Percentiles rank a stretch among this genome's conserved stretches.
phyloP scores from a whole-genome alignment of 106 monocot species.

The Acorus gramineus region DNA sequence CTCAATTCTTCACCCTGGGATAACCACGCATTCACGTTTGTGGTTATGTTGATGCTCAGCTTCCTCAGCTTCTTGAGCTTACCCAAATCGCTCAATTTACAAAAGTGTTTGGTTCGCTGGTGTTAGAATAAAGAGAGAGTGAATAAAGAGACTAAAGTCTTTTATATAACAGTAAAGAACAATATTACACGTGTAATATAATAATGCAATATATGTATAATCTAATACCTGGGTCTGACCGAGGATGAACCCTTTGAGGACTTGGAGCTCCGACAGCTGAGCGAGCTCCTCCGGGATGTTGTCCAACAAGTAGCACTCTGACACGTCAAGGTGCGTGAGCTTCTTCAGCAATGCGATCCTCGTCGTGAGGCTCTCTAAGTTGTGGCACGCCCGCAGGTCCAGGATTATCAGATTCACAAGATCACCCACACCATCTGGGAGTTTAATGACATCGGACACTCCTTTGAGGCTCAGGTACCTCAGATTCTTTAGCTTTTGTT shows the following conservation, averaged over 20 bases:
- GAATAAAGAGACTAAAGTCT: too few relatives aligned
- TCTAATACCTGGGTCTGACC: background rate
- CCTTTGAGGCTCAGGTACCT: slow-evolving; percentile 22
- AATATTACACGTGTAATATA: too few relatives aligned
- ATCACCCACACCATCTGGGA: slow-evolving; percentile 12
- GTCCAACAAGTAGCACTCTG: slow-evolving; percentile 21
- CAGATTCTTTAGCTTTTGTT: slow-evolving; percentile 1
- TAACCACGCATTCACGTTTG: background rate
- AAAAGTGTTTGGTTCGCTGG: background rate
- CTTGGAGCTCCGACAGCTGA: slow-evolving; percentile 8
- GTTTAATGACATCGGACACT: slow-evolving; percentile 8
- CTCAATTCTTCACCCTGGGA: background rate
- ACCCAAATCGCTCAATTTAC: slow-evolving; percentile 4
- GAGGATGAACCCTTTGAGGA: slow-evolving; percentile 23
- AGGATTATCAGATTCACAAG: slow-evolving; percentile 16
- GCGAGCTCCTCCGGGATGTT: slow-evolving; percentile 8
- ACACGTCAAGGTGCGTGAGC: slow-evolving; percentile 17
- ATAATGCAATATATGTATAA: too few relatives aligned
- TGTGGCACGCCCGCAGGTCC: slow-evolving; percentile 18
- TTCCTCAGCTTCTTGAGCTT: slow-evolving; percentile 10
- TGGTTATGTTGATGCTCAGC: slow-evolving; percentile 15
- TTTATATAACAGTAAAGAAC: too few relatives aligned
- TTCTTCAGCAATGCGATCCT: background rate
- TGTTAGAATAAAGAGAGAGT: too few relatives aligned
- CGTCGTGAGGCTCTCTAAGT: slow-evolving; percentile 9